Percentiles rank a stretch among this genome's conserved stretches.
phyloP scores from a whole-genome alignment of 1,139 yeast genomes.

The Hansenula lynferdii region DNA sequence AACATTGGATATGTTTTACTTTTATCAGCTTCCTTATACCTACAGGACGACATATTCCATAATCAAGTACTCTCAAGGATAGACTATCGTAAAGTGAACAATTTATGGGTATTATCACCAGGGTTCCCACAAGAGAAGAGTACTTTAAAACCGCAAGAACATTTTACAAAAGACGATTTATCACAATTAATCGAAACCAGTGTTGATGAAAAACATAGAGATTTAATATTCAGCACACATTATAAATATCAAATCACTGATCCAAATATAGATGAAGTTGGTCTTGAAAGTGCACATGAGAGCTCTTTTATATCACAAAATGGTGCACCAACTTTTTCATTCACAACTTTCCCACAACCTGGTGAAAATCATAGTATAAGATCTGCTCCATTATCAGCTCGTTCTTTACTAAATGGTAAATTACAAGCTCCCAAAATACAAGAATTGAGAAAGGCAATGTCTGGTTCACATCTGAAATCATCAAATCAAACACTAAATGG shows the following conservation, averaged over 20 bases:
- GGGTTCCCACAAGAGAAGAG: constrained; percentile 10
- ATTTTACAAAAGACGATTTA: constrained; percentile 10
- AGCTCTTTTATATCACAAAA: constrained; percentile 8
- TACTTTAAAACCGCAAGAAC: constrained; percentile 2
- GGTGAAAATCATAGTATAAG: constrained; percentile 18
- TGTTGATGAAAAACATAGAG: constrained; percentile 7
- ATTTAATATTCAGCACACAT: constrained; percentile 15
- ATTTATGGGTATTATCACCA: constrained; percentile 12
- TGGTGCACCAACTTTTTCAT: constrained; percentile 10
- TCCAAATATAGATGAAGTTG: background rate
- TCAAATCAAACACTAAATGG: background rate
- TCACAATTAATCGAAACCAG: constrained; percentile 1
- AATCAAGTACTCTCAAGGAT: constrained; percentile 13
- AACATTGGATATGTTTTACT: constrained; percentile 17
- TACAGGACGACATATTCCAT: constrained; percentile 8
- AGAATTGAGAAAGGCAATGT: constrained; percentile 40
- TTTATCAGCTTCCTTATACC: constrained; percentile 9
- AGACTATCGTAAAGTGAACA: constrained; percentile 13
- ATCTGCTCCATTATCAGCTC: constrained; percentile 21
- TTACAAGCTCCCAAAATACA: constrained; percentile 36
- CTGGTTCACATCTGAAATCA: constrained; percentile 17
- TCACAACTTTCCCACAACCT: constrained; percentile 10
- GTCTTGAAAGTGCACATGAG: constrained; percentile 4
- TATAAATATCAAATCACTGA: constrained; percentile 13
- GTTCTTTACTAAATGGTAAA: constrained; percentile 18